phyloP scores from a whole-genome alignment of 1,284 basidiomycete species.

The Sutorius eximius region DNA sequence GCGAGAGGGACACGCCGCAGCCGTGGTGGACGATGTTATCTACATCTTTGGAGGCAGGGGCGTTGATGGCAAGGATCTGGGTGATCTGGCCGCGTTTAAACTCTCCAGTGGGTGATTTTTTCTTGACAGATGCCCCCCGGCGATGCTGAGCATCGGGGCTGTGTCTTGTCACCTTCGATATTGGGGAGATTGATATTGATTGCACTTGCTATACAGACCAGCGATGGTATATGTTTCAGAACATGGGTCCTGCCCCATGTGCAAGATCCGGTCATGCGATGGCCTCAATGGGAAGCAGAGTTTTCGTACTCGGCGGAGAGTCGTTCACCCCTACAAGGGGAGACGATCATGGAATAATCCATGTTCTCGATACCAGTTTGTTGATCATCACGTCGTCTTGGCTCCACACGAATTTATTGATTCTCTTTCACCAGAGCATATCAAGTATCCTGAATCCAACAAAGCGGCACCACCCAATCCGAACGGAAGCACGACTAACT shows the following conservation, averaged over 20 bases:
- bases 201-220: constrained; percentile 46
- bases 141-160: background rate
- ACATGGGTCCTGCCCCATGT: constrained; percentile 94
- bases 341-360: constrained; percentile 83
- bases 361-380: constrained; percentile 92
- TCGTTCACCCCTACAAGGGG: constrained; percentile 72
- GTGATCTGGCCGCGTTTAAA: constrained; percentile 96
- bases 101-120: constrained; percentile 73
- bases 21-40: constrained; percentile 96
- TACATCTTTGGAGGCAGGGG: constrained; percentile 98
- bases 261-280: constrained; percentile 95
- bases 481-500: constrained; percentile 32
- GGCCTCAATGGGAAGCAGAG: constrained; percentile 85
- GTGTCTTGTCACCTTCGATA: background rate
- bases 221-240: constrained; percentile 99
- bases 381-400: constrained; percentile 22
- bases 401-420: constrained; percentile 1
- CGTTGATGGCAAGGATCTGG: constrained; percentile 94
- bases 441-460: constrained; percentile 86
- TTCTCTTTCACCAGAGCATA: constrained; percentile 61
- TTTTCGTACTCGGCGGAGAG: constrained; percentile 95
- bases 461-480: constrained; percentile 44
- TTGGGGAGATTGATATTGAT: constrained; percentile 22
- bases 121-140: background rate
- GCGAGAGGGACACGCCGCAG: constrained; percentile 95